These are phyloP conservation scores for Paraconiothyrium brasiliense DNA, from an alignment of 2,329 filamentous ascomycete genomes.

Conservation along the genomic window DNA sequence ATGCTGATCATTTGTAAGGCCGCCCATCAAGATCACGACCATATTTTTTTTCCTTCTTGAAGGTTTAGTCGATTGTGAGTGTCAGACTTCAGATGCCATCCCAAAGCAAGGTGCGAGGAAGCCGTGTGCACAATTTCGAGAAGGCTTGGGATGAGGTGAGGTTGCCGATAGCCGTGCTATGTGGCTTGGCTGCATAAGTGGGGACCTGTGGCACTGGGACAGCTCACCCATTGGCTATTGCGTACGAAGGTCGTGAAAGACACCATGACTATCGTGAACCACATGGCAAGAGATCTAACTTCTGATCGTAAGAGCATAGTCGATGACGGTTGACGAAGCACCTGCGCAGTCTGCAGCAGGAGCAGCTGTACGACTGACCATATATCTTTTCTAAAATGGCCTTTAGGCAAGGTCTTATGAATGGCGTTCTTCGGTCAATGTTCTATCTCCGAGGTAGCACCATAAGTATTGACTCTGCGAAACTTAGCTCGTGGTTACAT, in stretches of 20 bases:
- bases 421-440: background rate
- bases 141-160: background rate
- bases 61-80: background rate
- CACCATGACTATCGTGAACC: background rate
- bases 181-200: constrained; percentile 14
- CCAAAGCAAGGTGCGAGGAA: background rate
- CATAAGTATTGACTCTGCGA: background rate
- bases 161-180: constrained; percentile 8
- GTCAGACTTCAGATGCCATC: background rate
- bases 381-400: background rate
- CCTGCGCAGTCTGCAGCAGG: too few relatives aligned
- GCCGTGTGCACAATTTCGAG: background rate
- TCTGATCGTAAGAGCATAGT: background rate
- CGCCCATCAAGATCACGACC: background rate
- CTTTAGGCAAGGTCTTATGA: background rate
- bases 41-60: background rate
- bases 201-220: background rate
- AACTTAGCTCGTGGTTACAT: background rate
- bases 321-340: background rate
- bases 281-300: background rate
- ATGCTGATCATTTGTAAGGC: background rate
- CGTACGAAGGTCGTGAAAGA: background rate
- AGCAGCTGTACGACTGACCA: background rate
- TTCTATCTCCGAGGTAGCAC: background rate
- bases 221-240: background rate